Evolutionary conservation across 257 asterid genomes (phyloP).

Genomic region (Cruciata laevipes): DNA sequence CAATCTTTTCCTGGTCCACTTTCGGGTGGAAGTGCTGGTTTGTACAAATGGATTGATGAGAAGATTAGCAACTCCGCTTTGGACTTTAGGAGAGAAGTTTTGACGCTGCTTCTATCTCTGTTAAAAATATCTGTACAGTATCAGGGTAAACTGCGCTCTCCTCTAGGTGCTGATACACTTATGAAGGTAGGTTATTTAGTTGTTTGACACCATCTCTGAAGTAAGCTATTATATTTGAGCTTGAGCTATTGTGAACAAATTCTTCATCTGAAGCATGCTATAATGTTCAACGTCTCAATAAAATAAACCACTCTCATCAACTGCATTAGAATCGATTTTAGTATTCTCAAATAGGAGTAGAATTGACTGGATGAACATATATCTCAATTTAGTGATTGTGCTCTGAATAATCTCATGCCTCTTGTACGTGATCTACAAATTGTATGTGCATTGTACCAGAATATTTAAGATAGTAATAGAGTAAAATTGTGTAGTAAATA

Average conservation of each 20-base stretch:
- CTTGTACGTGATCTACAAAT: background rate
- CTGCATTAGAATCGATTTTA: background rate
- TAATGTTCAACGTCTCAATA: background rate
- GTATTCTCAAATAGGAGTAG: background rate
- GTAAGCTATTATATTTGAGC: background rate
- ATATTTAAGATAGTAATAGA: background rate
- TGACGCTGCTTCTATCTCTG: conserved; percentile 69
- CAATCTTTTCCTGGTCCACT: conserved; percentile 88
- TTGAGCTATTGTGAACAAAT: background rate
- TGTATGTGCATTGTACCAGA: background rate
- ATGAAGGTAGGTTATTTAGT: conserved; percentile 44
- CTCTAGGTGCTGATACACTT: conserved; percentile 65
- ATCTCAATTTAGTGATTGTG: background rate
- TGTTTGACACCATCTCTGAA: background rate
- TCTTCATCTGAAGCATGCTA: background rate
- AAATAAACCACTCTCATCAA: background rate
- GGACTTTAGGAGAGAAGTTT: conserved; percentile 53
- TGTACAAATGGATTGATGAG: conserved; percentile 91
- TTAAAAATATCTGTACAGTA: conserved; percentile 75
- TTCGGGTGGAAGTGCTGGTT: conserved; percentile 69
- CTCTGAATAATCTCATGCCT: background rate
- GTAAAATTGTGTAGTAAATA: background rate
- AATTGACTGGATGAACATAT: background rate
- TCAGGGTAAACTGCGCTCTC: conserved; percentile 88
- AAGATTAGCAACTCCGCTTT: conserved; percentile 43